Percentiles rank a stretch among this genome's conserved stretches.
Conservation (phyloP, 768 basidiomycete genomes). For the Mycena filopes region DNA sequence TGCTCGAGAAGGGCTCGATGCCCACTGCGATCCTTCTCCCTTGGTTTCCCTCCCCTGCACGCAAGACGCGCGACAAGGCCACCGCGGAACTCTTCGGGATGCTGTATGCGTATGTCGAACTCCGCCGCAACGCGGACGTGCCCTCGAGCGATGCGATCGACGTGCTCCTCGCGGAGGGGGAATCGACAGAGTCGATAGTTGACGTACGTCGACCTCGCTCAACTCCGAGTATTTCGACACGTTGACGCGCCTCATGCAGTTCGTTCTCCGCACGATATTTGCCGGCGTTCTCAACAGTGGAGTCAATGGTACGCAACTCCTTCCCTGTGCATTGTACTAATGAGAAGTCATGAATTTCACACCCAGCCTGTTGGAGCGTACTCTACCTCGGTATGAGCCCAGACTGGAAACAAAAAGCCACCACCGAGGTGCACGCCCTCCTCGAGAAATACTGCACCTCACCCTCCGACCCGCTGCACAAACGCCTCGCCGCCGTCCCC, state of each 20-base stretch:
- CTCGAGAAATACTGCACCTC: slow-evolving; percentile 4
- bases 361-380: slow-evolving; percentile 14
- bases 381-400: slow-evolving; percentile 20
- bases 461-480: neutral
- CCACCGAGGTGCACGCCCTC: slow-evolving; percentile 21
- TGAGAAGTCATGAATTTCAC: neutral
- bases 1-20: slow-evolving; percentile 20
- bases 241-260: slow-evolving; percentile 4
- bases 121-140: neutral
- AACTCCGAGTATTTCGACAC: too few relatives aligned
- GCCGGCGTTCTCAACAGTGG: slow-evolving; percentile 29
- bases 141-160: slow-evolving; percentile 1
- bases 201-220: too few relatives aligned
- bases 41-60: slow-evolving; percentile 32
- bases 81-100: neutral
- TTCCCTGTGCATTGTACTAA: too few relatives aligned
- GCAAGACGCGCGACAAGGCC: neutral
- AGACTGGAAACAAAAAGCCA: slow-evolving; percentile 24
- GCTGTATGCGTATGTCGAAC: neutral
- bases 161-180: neutral
- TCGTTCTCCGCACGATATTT: slow-evolving; percentile 23
- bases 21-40: slow-evolving; percentile 29
- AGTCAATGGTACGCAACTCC: slow-evolving; percentile 6
- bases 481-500: slow-evolving; percentile 23
- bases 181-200: too few relatives aligned